These are phyloP conservation scores for Pythium insidiosum DNA, from an alignment of 352 stramenopile species.

Conservation along the genomic window DNA sequence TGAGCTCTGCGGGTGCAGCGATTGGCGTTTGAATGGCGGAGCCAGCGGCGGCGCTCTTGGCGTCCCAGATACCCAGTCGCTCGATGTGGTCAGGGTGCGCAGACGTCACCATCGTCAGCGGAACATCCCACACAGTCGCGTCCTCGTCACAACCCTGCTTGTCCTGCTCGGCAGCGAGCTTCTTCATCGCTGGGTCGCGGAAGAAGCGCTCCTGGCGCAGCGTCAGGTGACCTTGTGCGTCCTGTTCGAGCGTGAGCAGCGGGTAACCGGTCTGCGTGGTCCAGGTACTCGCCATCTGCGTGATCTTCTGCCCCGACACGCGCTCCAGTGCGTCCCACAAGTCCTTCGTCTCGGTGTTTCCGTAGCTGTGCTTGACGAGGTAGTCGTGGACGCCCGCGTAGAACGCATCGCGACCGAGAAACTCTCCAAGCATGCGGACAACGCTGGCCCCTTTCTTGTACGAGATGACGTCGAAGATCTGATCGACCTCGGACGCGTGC, in stretches of 20 bases:
- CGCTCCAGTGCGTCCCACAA: constrained; percentile 93
- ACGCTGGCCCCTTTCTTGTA: constrained; percentile 90
- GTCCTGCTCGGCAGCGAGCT: no score
- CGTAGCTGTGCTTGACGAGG: constrained; percentile 91
- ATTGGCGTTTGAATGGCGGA: constrained; percentile 83
- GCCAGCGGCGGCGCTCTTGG: constrained; percentile 40
- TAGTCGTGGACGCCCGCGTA: constrained; percentile 89
- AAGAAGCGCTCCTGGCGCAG: constrained; percentile 93
- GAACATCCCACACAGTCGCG: constrained; percentile 78
- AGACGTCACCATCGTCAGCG: constrained; percentile 62
- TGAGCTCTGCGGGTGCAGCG: constrained; percentile 54
- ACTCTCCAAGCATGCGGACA: constrained; percentile 71
- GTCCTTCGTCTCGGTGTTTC: constrained; percentile 94
- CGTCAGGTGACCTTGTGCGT: constrained; percentile 50
- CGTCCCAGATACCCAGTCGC: constrained; percentile 62
- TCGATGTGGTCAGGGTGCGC: constrained; percentile 32
- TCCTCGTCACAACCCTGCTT: no score
- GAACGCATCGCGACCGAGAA: constrained; percentile 56
- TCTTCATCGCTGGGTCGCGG: constrained; percentile 73
- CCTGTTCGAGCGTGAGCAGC: constrained; percentile 74
- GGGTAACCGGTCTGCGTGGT: constrained; percentile 94
- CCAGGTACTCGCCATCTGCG: constrained; percentile 91
- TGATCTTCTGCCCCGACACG: constrained; percentile 84
- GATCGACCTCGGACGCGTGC: constrained; percentile 91
- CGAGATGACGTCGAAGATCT: constrained; percentile 98